Percentiles rank a stretch among this genome's conserved stretches.
Evolutionary conservation across 306 rosid species (phyloP).

Genomic region (Cucurbita moschata): DNA sequence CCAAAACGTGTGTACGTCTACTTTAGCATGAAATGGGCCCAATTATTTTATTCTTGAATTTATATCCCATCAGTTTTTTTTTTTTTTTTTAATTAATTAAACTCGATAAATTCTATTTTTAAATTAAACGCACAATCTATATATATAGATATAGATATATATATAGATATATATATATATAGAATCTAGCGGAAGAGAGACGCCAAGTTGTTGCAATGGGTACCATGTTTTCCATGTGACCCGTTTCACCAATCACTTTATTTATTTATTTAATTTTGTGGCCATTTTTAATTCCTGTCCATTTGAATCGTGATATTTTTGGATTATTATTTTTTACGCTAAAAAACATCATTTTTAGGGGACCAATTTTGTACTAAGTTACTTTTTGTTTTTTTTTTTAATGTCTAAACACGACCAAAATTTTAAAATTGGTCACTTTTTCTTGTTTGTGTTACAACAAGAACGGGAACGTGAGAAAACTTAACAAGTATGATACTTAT

Average conservation of each 20-base stretch:
- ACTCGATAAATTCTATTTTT: too few relatives aligned
- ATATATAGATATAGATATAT: too few relatives aligned
- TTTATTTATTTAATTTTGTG: neutral
- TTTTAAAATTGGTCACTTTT: too few relatives aligned
- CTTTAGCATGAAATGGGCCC: neutral
- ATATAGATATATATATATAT: too few relatives aligned
- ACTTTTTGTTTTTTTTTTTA: too few relatives aligned
- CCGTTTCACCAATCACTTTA: neutral
- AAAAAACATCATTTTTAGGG: neutral
- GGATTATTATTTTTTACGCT: neutral
- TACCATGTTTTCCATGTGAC: neutral
- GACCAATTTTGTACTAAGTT: neutral
- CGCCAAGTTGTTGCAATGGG: neutral
- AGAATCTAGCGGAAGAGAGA: neutral
- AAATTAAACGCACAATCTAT: too few relatives aligned
- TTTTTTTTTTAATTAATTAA: too few relatives aligned
- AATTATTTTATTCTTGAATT: neutral
- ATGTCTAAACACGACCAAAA: too few relatives aligned
- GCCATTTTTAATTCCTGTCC: neutral
- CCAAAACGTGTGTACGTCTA: neutral
- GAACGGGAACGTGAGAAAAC: too few relatives aligned
- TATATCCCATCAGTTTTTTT: neutral
- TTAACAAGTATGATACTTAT: too few relatives aligned
- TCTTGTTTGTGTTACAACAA: too few relatives aligned
- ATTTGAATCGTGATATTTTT: neutral